Conservation (phyloP, 148 eudicot species). For the Rhododendron williamsianum region DNA sequence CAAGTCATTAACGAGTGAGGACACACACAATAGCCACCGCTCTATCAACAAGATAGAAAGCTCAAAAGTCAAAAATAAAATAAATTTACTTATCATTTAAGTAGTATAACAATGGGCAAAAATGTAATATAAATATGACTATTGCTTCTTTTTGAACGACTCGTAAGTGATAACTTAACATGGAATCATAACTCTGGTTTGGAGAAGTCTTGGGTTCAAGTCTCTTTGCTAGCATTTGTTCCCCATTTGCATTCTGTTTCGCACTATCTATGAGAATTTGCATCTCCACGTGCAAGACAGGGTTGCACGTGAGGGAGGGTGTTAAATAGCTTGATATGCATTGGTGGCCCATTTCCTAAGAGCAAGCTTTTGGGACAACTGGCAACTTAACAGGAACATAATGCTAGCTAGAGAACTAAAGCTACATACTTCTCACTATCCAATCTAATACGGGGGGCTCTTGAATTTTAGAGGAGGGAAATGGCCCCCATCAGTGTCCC, state of each 20-base stretch:
- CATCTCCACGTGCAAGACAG: neutral
- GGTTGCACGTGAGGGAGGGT: neutral
- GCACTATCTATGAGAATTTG: neutral
- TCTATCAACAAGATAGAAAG: neutral
- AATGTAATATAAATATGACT: neutral
- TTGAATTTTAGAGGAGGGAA: neutral
- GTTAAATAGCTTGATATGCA: neutral
- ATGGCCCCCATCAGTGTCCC: neutral
- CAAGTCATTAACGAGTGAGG: neutral
- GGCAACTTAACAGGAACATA: neutral
- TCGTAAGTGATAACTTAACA: neutral
- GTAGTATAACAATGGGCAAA: neutral
- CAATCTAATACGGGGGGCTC: neutral
- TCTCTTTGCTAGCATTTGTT: neutral
- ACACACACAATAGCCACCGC: neutral
- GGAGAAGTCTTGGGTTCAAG: neutral
- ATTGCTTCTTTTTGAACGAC: neutral
- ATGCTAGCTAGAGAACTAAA: neutral
- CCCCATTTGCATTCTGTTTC: neutral
- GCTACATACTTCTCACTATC: neutral
- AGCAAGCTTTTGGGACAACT: neutral
- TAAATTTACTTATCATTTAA: neutral
- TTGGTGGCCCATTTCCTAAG: neutral
- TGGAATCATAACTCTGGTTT: neutral
- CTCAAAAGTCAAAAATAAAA: neutral